Evolutionary conservation across 805 yeast species (phyloP), one percentile per base, ranked within the genome.

Genomic region (Metschnikowia corniflorae): DNA sequence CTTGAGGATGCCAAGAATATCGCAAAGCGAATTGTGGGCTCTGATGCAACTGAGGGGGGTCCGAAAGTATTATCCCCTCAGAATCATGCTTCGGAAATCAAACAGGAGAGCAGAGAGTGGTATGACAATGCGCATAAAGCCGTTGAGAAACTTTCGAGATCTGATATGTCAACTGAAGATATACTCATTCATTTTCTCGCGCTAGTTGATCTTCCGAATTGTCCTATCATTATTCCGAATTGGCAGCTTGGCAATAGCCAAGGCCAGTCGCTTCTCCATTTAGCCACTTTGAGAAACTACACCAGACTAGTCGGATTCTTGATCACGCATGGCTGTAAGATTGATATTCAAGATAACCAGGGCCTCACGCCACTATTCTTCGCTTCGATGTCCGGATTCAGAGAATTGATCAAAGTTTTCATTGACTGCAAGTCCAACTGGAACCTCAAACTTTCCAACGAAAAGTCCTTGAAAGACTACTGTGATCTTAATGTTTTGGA

Each of bases 1-100:
- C 67, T 93, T 40, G 97, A 93, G 55, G 97, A 91, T 60, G 97
- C 97, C 2, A 78, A 86, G 49, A 88, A 87, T 54, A 86, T 93
- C 51, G 97, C 97, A 1, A 82, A 83, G 58, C 71, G 95, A 46
- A 87, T 93, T 47, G 88, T 91, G 36, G 94, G 93, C 9, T 73
- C 77, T 34, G 79, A 65, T 36, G 48, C 39, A 31, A 32, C 45
- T n/a, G 40, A 42, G 13, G 31, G 39, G 8, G 31, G 36, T 14
- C 61, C 60, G 24, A 67, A 63, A 26, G 32, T 17, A 13, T 19
- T 33, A n/a, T 32, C 40, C 6, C 31, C 38, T n/a, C 42, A 29
- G 13, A 26, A 31, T 6, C 28, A 31, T 31, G 29, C 49, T 5
- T 37, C 46, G 41, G 49, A 40, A 5, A 36, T 44, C 29, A 49